Conservation (phyloP, 768 basidiomycete genomes). For the Mycena amicta region DNA sequence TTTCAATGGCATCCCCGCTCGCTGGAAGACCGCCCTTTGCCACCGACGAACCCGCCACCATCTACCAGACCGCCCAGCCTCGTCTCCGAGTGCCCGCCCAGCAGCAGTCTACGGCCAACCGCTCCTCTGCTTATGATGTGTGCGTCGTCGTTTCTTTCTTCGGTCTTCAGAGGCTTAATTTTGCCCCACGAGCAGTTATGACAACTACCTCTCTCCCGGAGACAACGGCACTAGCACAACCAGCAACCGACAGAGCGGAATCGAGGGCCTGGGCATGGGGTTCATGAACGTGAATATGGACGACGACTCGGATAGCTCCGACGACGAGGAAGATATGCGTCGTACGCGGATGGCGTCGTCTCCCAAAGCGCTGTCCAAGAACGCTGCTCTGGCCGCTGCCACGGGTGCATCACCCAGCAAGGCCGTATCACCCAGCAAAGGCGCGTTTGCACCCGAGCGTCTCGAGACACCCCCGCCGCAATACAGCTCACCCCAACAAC, state of each 20-base stretch:
- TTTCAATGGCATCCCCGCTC: constrained; percentile 44
- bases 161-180: constrained; percentile 2
- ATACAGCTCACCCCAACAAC: constrained; percentile 13
- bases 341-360: constrained; percentile 17
- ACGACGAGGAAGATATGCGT: constrained; percentile 23
- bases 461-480: constrained; percentile 19
- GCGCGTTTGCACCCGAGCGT: no score
- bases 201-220: constrained; percentile 52
- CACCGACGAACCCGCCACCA: constrained; percentile 66
- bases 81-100: constrained; percentile 34
- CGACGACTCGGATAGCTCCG: constrained; percentile 46
- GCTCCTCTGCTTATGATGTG: constrained; percentile 70
- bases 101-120: constrained; percentile 48
- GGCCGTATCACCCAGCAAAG: no score
- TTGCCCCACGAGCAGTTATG: constrained; percentile 51
- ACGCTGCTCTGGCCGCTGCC: constrained; percentile 41
- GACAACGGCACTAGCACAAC: constrained; percentile 31
- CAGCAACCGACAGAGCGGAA: constrained; percentile 51
- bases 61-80: constrained; percentile 47
- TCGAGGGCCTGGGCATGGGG: constrained; percentile 55
- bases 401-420: constrained; percentile 23
- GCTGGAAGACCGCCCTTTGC: constrained; percentile 69
- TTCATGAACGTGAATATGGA: constrained; percentile 47
- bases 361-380: constrained; percentile 34
- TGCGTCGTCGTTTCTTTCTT: constrained; percentile 38